Evolutionary conservation across 768 basidiomycete species (phyloP).

Genomic region (Albatrellus ellisii): DNA sequence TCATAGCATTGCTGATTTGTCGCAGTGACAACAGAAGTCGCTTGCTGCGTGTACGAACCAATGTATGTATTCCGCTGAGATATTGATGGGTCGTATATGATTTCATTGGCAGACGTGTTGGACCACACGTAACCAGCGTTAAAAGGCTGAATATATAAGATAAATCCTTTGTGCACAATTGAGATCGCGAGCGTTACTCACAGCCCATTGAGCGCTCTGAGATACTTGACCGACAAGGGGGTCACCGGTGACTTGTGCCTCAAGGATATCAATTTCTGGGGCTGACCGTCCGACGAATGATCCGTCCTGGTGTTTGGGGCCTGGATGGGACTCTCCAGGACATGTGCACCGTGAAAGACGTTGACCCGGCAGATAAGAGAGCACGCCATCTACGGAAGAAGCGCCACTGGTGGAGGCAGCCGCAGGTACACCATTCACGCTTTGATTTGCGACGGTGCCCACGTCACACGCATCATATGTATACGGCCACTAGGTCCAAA

Average conservation of each 20-base stretch:
- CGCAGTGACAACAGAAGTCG: constrained; percentile 53
- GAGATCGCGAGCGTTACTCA: not conserved
- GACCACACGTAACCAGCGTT: constrained; percentile 41
- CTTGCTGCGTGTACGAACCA: constrained; percentile 76
- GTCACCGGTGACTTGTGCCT: constrained; percentile 25
- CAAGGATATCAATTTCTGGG: constrained; percentile 60
- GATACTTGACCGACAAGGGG: constrained; percentile 2
- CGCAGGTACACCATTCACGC: constrained; percentile 45
- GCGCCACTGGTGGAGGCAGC: constrained; percentile 54
- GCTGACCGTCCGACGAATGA: constrained; percentile 45
- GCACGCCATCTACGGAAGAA: constrained; percentile 29
- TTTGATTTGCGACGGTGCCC: constrained; percentile 81
- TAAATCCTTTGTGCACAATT: constrained; percentile 6
- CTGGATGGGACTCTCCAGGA: constrained; percentile 31
- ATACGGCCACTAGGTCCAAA: constrained; percentile 51
- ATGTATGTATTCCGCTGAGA: constrained; percentile 51
- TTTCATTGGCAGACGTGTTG: constrained; percentile 45
- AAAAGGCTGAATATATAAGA: constrained; percentile 57
- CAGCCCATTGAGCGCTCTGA: constrained; percentile 2
- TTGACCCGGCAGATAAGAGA: constrained; percentile 84
- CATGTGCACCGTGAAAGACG: constrained; percentile 17
- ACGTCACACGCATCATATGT: constrained; percentile 81
- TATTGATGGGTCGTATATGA: constrained; percentile 38
- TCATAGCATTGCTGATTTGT: constrained; percentile 28
- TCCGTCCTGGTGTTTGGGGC: constrained; percentile 36